Evolutionary conservation across 2,329 filamentous ascomycete species (phyloP).

Genomic region (Ophiocordyceps camponoti-rufipedis): DNA sequence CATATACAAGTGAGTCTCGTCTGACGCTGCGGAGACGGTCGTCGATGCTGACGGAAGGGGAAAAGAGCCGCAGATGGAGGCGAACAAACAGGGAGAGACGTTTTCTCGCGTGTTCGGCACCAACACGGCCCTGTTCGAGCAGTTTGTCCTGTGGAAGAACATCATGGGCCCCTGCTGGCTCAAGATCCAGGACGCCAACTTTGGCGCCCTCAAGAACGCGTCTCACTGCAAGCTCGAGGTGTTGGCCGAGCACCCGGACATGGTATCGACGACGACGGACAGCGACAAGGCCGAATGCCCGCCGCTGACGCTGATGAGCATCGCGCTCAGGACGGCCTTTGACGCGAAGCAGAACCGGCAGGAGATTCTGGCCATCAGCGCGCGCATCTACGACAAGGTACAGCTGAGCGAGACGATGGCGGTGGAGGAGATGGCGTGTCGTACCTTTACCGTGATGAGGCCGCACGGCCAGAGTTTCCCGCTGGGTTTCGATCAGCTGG

Average conservation of each 20-base stretch:
- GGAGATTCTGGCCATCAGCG: constrained; percentile 82
- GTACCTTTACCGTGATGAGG: constrained; percentile 81
- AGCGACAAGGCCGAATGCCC: constrained; percentile 69
- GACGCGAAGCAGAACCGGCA: constrained; percentile 91
- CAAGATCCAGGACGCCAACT: constrained; percentile 73
- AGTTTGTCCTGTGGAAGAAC: constrained; percentile 97
- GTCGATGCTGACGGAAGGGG: constrained; percentile 4
- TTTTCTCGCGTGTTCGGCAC: constrained; percentile 90
- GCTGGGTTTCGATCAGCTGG: constrained; percentile 66
- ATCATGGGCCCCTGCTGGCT: constrained; percentile 99
- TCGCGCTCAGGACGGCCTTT: constrained; percentile 73
- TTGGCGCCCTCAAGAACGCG: constrained; percentile 68
- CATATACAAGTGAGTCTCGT: constrained; percentile 51
- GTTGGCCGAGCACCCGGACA: constrained; percentile 58
- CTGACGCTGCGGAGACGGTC: not conserved
- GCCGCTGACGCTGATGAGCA: constrained; percentile 87
- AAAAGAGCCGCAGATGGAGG: constrained; percentile 48
- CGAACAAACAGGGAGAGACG: constrained; percentile 59
- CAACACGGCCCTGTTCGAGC: constrained; percentile 88
- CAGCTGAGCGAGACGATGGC: constrained; percentile 74
- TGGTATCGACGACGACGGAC: constrained; percentile 55
- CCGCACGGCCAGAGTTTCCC: constrained; percentile 64
- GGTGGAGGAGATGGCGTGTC: constrained; percentile 72
- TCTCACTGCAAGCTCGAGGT: constrained; percentile 97
- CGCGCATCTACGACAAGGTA: constrained; percentile 82